These are phyloP conservation scores for Sextonia rubra DNA, from an alignment of 164 flowering plant species.

Conservation along the genomic window DNA sequence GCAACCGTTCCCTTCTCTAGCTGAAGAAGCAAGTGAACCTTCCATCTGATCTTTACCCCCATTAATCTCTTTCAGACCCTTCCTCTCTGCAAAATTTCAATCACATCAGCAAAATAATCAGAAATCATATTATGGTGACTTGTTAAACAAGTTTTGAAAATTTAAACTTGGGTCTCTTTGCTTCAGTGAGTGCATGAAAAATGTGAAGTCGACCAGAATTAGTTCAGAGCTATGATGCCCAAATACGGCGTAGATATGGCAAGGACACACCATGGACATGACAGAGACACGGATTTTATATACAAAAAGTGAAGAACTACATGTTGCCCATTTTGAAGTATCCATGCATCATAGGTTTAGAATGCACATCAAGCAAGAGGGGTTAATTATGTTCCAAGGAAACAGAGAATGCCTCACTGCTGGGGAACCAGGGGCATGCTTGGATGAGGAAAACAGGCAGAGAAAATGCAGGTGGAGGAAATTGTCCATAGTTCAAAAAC, in stretches of 20 bases:
- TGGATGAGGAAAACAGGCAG: too few relatives aligned
- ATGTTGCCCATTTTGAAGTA: too few relatives aligned
- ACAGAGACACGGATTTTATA: too few relatives aligned
- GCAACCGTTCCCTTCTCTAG: constrained; percentile 34
- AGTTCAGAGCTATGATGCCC: not conserved
- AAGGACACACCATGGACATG: too few relatives aligned
- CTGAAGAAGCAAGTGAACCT: constrained; percentile 40
- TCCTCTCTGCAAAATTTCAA: constrained; percentile 35
- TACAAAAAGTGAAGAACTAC: too few relatives aligned
- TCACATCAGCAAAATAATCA: not conserved
- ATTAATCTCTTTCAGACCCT: constrained; percentile 29
- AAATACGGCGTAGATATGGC: too few relatives aligned
- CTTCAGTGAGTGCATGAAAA: not conserved
- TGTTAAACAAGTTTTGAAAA: not conserved
- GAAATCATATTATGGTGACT: not conserved
- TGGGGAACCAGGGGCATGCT: too few relatives aligned
- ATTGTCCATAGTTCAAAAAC: too few relatives aligned
- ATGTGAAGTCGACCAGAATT: not conserved
- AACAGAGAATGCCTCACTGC: not conserved
- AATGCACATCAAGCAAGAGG: not conserved
- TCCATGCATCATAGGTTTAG: not conserved
- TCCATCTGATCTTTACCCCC: constrained; percentile 30
- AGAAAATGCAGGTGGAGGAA: too few relatives aligned
- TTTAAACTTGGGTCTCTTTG: not conserved
- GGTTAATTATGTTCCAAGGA: not conserved